Evolutionary conservation across 2,329 filamentous ascomycete genomes (phyloP).

Genomic region (Ramichloridium luteum): DNA sequence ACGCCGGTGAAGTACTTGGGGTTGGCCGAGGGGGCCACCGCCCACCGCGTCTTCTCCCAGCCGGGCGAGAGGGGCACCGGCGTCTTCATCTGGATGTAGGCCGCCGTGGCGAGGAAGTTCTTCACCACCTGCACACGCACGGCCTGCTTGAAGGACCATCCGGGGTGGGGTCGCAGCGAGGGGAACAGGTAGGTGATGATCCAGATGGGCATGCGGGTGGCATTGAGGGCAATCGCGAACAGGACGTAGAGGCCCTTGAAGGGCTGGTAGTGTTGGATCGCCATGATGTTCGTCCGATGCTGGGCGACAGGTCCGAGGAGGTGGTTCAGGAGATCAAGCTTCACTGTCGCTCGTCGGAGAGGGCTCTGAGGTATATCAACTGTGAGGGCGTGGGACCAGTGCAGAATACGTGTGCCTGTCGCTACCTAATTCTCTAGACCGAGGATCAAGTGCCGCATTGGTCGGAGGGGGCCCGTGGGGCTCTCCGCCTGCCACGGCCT

Average conservation of each 20-base stretch:
- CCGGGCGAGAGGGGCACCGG: constrained; percentile 25
- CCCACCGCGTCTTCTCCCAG: constrained; percentile 29
- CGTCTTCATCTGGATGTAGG: constrained; percentile 19
- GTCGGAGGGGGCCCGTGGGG: too few species aligned
- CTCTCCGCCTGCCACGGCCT: too few species aligned
- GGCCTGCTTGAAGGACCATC: constrained; percentile 30
- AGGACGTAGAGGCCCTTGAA: constrained; percentile 30
- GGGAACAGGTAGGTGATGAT: constrained; percentile 26
- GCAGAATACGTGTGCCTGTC: too few species aligned
- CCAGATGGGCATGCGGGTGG: constrained; percentile 29
- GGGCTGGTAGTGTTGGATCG: constrained; percentile 21
- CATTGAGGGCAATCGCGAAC: constrained; percentile 24
- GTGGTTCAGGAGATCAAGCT: too few species aligned
- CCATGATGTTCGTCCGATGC: too few species aligned
- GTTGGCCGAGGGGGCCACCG: constrained; percentile 15
- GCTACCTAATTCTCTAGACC: too few species aligned
- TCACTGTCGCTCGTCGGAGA: too few species aligned
- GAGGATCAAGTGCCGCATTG: too few species aligned
- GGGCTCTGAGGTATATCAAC: too few species aligned
- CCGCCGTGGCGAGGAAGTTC: constrained; percentile 23
- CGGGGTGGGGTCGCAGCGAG: constrained; percentile 28
- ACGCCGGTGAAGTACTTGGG: constrained; percentile 9
- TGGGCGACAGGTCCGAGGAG: too few species aligned
- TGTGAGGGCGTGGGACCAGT: too few species aligned
- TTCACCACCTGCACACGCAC: constrained; percentile 25